Evolutionary conservation across 1,139 yeast genomes (phyloP).

Genomic region (Scheffersomyces lignicola): DNA sequence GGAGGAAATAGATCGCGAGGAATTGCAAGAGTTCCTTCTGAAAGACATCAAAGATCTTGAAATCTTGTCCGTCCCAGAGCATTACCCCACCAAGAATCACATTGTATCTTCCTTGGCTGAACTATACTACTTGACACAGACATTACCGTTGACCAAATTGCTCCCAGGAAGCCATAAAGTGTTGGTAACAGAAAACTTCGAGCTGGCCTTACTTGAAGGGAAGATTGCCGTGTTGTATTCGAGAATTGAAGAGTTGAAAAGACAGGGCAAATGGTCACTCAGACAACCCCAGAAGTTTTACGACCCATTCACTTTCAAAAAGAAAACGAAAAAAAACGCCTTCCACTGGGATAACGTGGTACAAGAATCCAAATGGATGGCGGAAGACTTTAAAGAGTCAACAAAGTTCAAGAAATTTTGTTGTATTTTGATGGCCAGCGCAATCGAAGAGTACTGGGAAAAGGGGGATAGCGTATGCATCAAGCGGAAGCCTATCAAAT

Average conservation of each 20-base stretch:
- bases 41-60: constrained; percentile 34
- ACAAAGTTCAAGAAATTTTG: constrained; percentile 67
- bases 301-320: constrained; percentile 59
- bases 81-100: constrained; percentile 44
- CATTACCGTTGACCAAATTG: constrained; percentile 78
- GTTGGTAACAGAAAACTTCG: constrained; percentile 80
- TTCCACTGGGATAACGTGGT: constrained; percentile 74
- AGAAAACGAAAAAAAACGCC: constrained; percentile 27
- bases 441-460: constrained; percentile 75
- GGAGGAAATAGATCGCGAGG: constrained; percentile 20
- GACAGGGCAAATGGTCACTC: constrained; percentile 88
- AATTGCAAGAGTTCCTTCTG: constrained; percentile 23
- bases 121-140: constrained; percentile 81
- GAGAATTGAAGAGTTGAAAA: constrained; percentile 86
- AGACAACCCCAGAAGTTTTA: constrained; percentile 74
- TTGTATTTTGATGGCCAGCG: constrained; percentile 68
- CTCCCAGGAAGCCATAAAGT: constrained; percentile 86
- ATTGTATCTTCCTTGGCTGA: constrained; percentile 73
- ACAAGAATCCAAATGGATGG: constrained; percentile 86
- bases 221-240: constrained; percentile 90
- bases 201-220: constrained; percentile 86
- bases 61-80: constrained; percentile 43
- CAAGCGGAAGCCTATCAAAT: constrained; percentile 25
- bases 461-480: constrained; percentile 72
- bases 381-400: constrained; percentile 74